Percentiles rank a stretch among this genome's conserved stretches.
Evolutionary conservation across 1,139 yeast genomes (phyloP).

Genomic region (Saccharomyces hybrid): DNA sequence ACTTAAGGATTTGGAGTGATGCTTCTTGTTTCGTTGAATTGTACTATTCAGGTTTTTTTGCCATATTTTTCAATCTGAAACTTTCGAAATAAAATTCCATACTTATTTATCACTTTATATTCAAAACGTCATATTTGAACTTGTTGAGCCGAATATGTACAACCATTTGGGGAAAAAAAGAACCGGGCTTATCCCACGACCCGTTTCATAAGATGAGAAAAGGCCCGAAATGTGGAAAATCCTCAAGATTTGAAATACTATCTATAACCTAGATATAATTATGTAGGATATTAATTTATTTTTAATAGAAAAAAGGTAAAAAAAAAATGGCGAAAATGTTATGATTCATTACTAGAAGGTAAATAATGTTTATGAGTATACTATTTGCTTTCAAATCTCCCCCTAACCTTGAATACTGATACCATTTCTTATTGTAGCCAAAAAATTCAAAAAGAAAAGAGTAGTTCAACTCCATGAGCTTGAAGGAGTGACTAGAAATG

Average conservation of each 20-base stretch:
- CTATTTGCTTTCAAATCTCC: not conserved
- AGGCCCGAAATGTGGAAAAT: not conserved
- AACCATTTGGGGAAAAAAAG: not conserved
- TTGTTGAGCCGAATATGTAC: constrained; percentile 10
- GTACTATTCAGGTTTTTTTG: not conserved
- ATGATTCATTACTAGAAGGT: not conserved
- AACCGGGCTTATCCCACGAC: no score
- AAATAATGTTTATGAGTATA: not conserved
- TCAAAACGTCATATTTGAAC: not conserved
- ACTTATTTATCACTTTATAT: no score
- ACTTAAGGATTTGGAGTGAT: constrained; percentile 37
- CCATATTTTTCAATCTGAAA: no score
- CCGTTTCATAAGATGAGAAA: no score
- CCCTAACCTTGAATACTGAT: not conserved
- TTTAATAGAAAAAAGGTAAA: not conserved
- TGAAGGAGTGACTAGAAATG: not conserved
- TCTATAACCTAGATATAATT: not conserved
- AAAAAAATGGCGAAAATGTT: not conserved
- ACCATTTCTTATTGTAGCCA: not conserved
- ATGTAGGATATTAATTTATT: not conserved
- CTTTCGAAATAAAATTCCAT: no score
- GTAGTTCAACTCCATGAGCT: not conserved
- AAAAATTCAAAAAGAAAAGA: no score
- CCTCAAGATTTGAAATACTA: not conserved
- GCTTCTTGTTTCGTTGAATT: not conserved